These are phyloP conservation scores for Leccinum pellstonianum DNA, from an alignment of 768 basidiomycete species.

Conservation along the genomic window DNA sequence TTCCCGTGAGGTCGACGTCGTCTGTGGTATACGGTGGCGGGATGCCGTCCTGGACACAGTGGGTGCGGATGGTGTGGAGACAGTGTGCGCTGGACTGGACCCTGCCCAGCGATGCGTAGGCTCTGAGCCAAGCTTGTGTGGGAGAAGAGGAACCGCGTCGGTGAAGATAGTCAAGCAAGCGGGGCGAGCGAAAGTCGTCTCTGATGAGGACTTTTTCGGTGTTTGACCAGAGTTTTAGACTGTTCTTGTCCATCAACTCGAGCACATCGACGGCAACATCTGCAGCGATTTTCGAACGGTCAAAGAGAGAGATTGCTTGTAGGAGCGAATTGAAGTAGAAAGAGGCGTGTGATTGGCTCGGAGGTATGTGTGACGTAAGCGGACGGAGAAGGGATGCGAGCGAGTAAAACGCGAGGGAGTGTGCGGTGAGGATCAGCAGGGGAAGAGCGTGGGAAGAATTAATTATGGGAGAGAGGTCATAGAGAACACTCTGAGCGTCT, in stretches of 20 bases:
- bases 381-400: constrained; percentile 47
- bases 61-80: constrained; percentile 37
- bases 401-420: constrained; percentile 50
- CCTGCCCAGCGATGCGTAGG: constrained; percentile 20
- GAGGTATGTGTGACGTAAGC: constrained; percentile 41
- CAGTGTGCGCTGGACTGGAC: constrained; percentile 44
- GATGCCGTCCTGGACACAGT: constrained; percentile 18
- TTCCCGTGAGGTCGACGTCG: constrained; percentile 14
- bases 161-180: constrained; percentile 48
- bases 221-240: constrained; percentile 30
- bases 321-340: constrained; percentile 54
- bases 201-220: constrained; percentile 47
- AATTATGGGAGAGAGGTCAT: constrained; percentile 40
- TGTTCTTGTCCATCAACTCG: constrained; percentile 46
- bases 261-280: constrained; percentile 42
- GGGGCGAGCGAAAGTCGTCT: constrained; percentile 50
- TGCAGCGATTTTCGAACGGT: constrained; percentile 39
- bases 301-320: constrained; percentile 46
- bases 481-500: constrained; percentile 45
- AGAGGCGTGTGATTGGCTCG: constrained; percentile 20
- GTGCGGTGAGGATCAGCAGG: constrained; percentile 30
- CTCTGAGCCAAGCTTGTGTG: constrained; percentile 16
- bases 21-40: constrained; percentile 24
- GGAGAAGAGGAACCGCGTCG: neutral
- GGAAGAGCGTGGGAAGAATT: constrained; percentile 6